Evolutionary conservation across 2,329 filamentous ascomycete species (phyloP).

Genomic region (Aureobasidium leucospermi): DNA sequence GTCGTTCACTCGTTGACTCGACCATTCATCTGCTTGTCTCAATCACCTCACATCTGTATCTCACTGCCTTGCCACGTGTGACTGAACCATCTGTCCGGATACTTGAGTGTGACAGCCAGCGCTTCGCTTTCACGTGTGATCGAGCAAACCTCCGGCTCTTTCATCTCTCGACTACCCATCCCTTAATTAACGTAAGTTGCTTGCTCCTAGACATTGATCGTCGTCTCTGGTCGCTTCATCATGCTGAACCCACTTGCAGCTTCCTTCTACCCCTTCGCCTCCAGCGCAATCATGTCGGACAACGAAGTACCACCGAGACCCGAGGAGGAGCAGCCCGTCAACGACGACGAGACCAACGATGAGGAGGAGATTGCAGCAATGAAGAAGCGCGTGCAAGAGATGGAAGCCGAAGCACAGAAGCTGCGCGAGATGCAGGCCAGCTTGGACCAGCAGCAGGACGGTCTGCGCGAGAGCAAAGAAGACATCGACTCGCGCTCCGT

Average conservation of each 20-base stretch:
- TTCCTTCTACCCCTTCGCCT: not conserved
- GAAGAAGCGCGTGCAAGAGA: constrained; percentile 48
- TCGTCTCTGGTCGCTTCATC: not conserved
- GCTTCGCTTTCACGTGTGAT: not conserved
- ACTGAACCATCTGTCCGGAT: not conserved
- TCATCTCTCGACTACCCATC: not conserved
- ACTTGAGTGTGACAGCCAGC: not conserved
- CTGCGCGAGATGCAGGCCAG: constrained; percentile 50
- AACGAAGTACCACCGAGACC: constrained; percentile 20
- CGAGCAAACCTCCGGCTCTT: not conserved
- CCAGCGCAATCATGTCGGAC: constrained; percentile 20
- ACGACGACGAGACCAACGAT: constrained; percentile 26
- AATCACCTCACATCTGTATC: not conserved
- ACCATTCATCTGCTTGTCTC: not conserved
- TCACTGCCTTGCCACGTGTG: not conserved
- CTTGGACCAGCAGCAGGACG: constrained; percentile 77
- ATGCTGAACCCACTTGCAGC: constrained; percentile 11
- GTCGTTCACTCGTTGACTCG: not conserved
- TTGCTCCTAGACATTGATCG: not conserved
- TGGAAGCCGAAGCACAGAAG: constrained; percentile 52
- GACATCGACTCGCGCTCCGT: constrained; percentile 93
- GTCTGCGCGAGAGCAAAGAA: constrained; percentile 85
- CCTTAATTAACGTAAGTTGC: not conserved
- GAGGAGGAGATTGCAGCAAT: constrained; percentile 41
- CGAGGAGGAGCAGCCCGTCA: constrained; percentile 21